Evolutionary conservation across 345 rosid species (phyloP).

Genomic region (Angophora floribunda): DNA sequence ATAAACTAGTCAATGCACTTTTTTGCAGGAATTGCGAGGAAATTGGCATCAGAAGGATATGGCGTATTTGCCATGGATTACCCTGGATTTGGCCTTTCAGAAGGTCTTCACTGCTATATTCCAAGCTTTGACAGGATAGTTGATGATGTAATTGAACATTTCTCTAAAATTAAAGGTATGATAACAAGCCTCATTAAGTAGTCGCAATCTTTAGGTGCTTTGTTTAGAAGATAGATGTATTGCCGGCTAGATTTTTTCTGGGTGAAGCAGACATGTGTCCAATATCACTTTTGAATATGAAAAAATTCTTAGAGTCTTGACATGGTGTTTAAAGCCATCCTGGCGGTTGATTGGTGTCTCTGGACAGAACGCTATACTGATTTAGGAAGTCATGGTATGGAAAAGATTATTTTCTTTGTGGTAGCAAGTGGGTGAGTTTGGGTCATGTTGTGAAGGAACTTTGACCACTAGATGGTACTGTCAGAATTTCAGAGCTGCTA

Average conservation of each 20-base stretch:
- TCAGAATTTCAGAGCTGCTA: not conserved
- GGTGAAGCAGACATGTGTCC: not conserved
- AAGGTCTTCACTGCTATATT: constrained; percentile 83
- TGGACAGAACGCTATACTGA: not conserved
- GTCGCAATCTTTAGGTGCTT: not conserved
- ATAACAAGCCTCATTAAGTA: not conserved
- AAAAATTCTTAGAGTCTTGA: not conserved
- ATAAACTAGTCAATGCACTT: not conserved
- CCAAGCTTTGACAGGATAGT: constrained; percentile 73
- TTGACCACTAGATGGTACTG: not conserved
- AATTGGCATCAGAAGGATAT: constrained; percentile 73
- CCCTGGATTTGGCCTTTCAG: constrained; percentile 92
- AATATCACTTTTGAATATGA: not conserved
- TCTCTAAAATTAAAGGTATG: constrained; percentile 72
- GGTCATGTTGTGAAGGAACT: not conserved
- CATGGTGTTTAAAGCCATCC: not conserved
- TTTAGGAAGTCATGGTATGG: not conserved
- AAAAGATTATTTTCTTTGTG: not conserved
- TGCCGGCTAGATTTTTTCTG: not conserved
- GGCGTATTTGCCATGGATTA: constrained; percentile 95
- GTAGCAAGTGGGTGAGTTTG: not conserved
- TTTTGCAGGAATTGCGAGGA: constrained; percentile 75
- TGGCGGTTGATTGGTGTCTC: not conserved
- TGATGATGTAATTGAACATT: constrained; percentile 79
- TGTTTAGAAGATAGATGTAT: not conserved